phyloP scores from a whole-genome alignment of 2,329 filamentous ascomycete species.

The Colletotrichum endophyticum region DNA sequence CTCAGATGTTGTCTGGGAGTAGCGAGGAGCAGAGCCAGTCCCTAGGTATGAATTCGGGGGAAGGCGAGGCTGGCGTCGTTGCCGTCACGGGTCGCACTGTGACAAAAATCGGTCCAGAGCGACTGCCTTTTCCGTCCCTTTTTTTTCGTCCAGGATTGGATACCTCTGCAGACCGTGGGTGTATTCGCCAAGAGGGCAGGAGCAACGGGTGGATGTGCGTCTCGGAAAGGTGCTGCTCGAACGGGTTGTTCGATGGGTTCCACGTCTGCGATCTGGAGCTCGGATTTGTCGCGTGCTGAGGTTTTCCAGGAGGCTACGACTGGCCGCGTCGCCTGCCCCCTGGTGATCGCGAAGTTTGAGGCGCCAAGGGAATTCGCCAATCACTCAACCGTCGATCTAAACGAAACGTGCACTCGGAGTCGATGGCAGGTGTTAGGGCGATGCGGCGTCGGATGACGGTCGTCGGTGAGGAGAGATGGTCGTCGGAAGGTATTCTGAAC shows the following conservation, averaged over 20 bases:
- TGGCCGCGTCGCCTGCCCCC: not conserved
- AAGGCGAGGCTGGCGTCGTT: not conserved
- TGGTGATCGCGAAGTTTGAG: not conserved
- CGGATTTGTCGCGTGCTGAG: not conserved
- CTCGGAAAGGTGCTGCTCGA: not conserved
- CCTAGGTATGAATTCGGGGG: not conserved
- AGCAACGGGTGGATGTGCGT: not conserved
- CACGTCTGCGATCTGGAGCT: not conserved
- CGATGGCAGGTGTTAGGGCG: not conserved
- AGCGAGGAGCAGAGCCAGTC: not conserved
- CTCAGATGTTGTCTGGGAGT: not conserved
- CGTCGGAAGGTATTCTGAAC: not conserved
- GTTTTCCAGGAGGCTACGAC: not conserved
- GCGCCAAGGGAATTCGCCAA: not conserved
- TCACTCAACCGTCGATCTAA: not conserved
- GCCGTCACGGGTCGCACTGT: not conserved
- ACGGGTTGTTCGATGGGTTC: not conserved
- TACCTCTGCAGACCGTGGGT: not conserved
- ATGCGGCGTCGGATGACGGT: not conserved
- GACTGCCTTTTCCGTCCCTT: not conserved
- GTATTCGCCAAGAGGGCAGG: not conserved
- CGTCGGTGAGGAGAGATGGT: not conserved
- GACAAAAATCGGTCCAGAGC: not conserved
- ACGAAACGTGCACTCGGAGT: not conserved
- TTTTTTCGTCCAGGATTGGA: not conserved